A percentile compares a stretch with the other conserved stretches of the same genome.
These are phyloP conservation scores for Gorgonomyces haynaldii DNA, from an alignment of 192 early-diverging fungal genomes.

Conservation along the genomic window DNA sequence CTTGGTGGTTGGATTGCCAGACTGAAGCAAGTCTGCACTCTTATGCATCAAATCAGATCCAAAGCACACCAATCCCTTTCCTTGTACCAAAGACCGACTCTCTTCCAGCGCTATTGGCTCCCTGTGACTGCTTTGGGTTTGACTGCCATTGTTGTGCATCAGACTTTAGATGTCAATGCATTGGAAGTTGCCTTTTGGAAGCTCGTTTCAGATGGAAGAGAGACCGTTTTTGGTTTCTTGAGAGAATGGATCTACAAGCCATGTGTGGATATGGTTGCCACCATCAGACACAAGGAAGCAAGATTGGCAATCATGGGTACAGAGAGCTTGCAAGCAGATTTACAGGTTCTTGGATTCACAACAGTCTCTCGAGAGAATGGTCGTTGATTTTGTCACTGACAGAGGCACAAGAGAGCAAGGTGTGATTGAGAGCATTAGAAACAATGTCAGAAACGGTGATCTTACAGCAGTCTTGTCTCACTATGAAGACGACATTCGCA, in stretches of 20 bases:
- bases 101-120: too few relatives aligned
- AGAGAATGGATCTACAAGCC: conserved; percentile 73
- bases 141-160: too few relatives aligned
- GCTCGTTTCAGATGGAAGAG: conserved; percentile 32
- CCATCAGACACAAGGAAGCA: conserved; percentile 70
- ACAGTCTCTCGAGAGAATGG: conserved; percentile 80
- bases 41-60: too few relatives aligned
- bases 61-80: too few relatives aligned
- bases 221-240: conserved; percentile 54
- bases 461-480: conserved; percentile 62
- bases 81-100: too few relatives aligned
- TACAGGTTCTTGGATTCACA: conserved; percentile 42
- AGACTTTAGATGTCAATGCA: too few relatives aligned
- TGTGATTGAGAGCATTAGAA: too few relatives aligned
- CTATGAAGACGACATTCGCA: conserved; percentile 47
- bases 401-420: too few relatives aligned
- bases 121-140: too few relatives aligned
- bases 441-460: conserved; percentile 64
- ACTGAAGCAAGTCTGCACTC: too few relatives aligned
- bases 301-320: conserved; percentile 64
- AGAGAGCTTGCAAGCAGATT: conserved; percentile 63
- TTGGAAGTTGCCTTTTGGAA: too few relatives aligned
- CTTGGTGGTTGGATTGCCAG: too few relatives aligned
- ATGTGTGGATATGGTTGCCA: conserved; percentile 55
- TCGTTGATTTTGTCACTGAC: conserved; percentile 60